Evolutionary conservation across 2,329 filamentous ascomycete species (phyloP).

Genomic region (Teratosphaeria zuluensis): DNA sequence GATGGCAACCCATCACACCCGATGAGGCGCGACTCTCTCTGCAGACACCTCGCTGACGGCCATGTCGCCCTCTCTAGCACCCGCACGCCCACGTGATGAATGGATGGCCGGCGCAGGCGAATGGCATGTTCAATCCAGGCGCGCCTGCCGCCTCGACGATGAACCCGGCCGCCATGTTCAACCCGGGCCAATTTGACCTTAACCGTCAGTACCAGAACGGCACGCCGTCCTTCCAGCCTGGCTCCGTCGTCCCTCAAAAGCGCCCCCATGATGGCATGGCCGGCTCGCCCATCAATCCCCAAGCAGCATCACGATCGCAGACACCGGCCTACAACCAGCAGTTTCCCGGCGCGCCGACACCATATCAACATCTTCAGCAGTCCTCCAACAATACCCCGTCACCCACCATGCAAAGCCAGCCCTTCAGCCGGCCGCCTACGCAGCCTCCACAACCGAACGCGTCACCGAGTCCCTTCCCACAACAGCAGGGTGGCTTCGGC

Average conservation of each 20-base stretch:
- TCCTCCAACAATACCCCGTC: conserved; percentile 83
- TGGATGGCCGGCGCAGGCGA: conserved; percentile 16
- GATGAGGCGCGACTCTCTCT: background rate
- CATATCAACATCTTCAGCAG: conserved; percentile 67
- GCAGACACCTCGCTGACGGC: background rate
- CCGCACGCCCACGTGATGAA: conserved; percentile 7
- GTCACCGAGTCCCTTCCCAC: conserved; percentile 73
- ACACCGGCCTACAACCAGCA: conserved; percentile 54
- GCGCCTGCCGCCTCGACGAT: conserved; percentile 10
- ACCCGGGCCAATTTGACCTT: conserved; percentile 39
- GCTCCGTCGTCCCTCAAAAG: conserved; percentile 82
- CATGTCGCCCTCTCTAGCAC: conserved; percentile 2
- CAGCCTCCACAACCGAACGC: conserved; percentile 57
- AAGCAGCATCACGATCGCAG: conserved; percentile 71
- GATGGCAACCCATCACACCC: background rate
- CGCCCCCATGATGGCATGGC: conserved; percentile 78
- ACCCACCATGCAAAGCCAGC: conserved; percentile 79
- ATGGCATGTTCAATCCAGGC: conserved; percentile 14
- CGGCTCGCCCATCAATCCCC: conserved; percentile 69
- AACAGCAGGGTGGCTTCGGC: conserved; percentile 14
- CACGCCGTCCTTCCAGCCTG: conserved; percentile 60
- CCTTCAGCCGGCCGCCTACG: conserved; percentile 47
- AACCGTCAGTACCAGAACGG: conserved; percentile 53
- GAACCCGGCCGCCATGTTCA: conserved; percentile 27
- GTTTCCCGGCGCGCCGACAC: conserved; percentile 54